phyloP scores from a whole-genome alignment of 2,329 filamentous ascomycete genomes.

The Nothophoma quercina region DNA sequence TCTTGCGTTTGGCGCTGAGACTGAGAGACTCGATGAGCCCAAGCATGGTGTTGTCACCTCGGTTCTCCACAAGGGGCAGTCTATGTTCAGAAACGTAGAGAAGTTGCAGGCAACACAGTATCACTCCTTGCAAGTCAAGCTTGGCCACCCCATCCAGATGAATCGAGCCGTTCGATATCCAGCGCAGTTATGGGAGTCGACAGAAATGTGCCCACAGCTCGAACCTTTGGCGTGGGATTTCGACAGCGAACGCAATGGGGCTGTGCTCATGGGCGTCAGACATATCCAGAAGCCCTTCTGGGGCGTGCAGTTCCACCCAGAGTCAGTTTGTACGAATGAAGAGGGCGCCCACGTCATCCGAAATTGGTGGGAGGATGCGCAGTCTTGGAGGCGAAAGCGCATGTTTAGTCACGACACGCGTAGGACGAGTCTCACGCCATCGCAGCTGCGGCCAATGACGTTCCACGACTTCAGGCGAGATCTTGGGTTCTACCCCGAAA shows the following conservation, averaged over 20 bases:
- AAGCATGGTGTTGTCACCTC: constrained; percentile 81
- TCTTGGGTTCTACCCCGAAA: constrained; percentile 19
- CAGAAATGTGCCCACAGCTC: constrained; percentile 46
- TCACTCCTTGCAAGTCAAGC: constrained; percentile 66
- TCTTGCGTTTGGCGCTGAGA: constrained; percentile 69
- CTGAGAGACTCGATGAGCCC: constrained; percentile 73
- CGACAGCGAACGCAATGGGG: constrained; percentile 56
- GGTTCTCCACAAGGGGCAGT: constrained; percentile 66
- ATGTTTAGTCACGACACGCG: constrained; percentile 20
- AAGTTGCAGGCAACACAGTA: constrained; percentile 77
- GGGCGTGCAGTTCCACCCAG: constrained; percentile 90
- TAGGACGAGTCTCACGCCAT: constrained; percentile 14
- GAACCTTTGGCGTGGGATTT: constrained; percentile 59
- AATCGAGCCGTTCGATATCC: constrained; percentile 47
- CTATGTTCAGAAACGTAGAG: constrained; percentile 71
- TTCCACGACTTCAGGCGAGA: constrained; percentile 29
- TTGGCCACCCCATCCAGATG: constrained; percentile 45
- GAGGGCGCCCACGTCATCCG: constrained; percentile 69
- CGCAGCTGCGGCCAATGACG: constrained; percentile 27
- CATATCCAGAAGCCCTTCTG: constrained; percentile 77
- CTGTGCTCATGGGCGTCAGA: constrained; percentile 78
- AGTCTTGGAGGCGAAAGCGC: constrained; percentile 58
- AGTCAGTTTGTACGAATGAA: constrained; percentile 82
- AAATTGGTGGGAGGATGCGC: constrained; percentile 77
- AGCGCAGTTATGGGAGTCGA: constrained; percentile 50